phyloP scores from a whole-genome alignment of 805 yeast species.

The Torulaspora gathmanii region DNA sequence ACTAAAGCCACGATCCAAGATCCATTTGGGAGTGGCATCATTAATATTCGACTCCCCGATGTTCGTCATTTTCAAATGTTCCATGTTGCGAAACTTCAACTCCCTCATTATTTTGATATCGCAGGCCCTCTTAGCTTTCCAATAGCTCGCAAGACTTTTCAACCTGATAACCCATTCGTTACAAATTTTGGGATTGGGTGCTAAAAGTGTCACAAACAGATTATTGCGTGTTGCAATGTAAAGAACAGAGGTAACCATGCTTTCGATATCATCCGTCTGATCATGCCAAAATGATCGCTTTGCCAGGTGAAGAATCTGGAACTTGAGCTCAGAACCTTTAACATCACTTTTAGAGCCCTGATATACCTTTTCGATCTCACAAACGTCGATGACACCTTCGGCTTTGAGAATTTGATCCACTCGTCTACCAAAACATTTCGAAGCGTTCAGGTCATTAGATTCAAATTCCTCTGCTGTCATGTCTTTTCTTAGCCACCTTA shows the following conservation, averaged over 20 bases:
- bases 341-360: conserved; percentile 31
- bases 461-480: conserved; percentile 40
- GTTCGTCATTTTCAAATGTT: conserved; percentile 48
- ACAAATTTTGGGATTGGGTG: conserved; percentile 46
- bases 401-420: conserved; percentile 52
- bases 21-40: conserved; percentile 48
- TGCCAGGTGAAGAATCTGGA: conserved; percentile 27
- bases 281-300: conserved; percentile 20
- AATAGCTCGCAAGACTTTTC: conserved; percentile 44
- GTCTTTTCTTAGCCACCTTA: conserved; percentile 55
- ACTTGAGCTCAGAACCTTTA: conserved; percentile 24
- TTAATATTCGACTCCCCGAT: conserved; percentile 51
- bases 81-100: conserved; percentile 44
- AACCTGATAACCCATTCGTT: conserved; percentile 66
- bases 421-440: conserved; percentile 62
- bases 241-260: conserved; percentile 44
- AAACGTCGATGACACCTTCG: conserved; percentile 57
- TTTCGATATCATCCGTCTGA: conserved; percentile 15
- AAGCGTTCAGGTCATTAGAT: conserved; percentile 51
- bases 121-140: conserved; percentile 48
- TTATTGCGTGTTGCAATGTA: conserved; percentile 49
- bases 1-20: conserved; percentile 47
- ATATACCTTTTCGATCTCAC: conserved; percentile 42
- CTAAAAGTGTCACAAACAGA: conserved; percentile 47
- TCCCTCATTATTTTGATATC: conserved; percentile 39